Base-by-base conservation (phyloP, 306 rosid genomes). In the Datisca glomerata region DNA sequence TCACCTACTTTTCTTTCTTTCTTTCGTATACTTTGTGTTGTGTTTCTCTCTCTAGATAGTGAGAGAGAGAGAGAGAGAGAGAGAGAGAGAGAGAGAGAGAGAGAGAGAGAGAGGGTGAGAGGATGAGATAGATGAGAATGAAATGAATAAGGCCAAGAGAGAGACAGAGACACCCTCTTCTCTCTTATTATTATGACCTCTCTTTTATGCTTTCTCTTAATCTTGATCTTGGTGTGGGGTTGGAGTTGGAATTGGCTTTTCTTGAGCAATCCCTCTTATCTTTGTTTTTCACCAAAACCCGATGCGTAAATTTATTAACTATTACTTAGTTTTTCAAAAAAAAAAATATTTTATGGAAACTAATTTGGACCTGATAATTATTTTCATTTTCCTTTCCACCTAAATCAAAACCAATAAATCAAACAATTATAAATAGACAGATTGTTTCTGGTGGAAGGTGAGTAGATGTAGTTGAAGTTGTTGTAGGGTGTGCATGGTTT, bases 121-220 rank as follows among this genome's bases (percentile, higher is more conserved):
- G 55, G 82, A 73, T 71, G 87, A 65, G 79, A 68, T 68, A 51
- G 74, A 68, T 71, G 39, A 46, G 86, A 84, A 84, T 75, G 64
- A 70, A 78, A 75, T 83, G 91, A 75, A 32, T 15, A 32, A 38
- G 29, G 24, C 7, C 8, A 13, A 45, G 22, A 46, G 37, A 45
- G 13, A 80, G 75, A 74, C 57, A 56, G 69, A 72, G 75, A 64
- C 64, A 64, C 75, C 70, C 55, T 68, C 59, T 50, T 80, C 66
- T 72, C 65, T 57, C 43, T 49, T 40, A 49, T 32, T 17, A 47
- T 10, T n/a, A n/a, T 47, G 2, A 32, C 45, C 32, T 50, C 29
- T 45, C 24, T 49, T 41, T 22, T 41, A 55, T 50, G 24, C 16
- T 52, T 36, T 40, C 38, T 21, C 25, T 45, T 45, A 7, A 9